Conservation (phyloP, 805 yeast genomes). For the Naumovozyma baii region DNA sequence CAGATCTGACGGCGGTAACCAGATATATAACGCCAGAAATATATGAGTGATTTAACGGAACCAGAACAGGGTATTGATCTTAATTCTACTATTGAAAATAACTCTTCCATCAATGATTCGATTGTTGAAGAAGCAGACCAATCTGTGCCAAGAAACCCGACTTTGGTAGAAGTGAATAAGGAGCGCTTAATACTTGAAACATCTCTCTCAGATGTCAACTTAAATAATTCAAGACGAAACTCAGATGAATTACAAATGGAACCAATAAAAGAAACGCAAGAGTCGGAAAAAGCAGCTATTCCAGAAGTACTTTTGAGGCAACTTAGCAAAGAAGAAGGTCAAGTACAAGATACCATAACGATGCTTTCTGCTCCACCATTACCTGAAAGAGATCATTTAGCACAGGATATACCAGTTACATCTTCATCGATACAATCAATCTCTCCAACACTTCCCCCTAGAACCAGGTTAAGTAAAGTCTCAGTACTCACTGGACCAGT, state of each 20-base stretch:
- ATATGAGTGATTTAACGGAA: too few relatives aligned
- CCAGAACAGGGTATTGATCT: slow-evolving; percentile 1
- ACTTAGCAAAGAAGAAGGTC: not conserved
- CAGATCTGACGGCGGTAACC: too few relatives aligned
- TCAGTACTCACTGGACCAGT: slow-evolving; percentile 19
- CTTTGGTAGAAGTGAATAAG: not conserved
- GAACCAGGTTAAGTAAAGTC: slow-evolving; percentile 4
- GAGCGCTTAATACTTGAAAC: not conserved
- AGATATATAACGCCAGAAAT: too few relatives aligned
- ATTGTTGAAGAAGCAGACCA: not conserved
- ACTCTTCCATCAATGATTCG: not conserved
- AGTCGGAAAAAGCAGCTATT: not conserved
- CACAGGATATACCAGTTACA: not conserved
- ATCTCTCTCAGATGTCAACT: not conserved
- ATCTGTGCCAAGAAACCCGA: too few relatives aligned
- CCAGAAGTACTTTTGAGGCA: not conserved
- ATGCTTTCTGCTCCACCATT: not conserved
- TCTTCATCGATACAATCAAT: slow-evolving; percentile 1
- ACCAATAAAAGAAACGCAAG: not conserved
- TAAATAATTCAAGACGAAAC: not conserved
- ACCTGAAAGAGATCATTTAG: slow-evolving; percentile 1
- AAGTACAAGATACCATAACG: slow-evolving; percentile 7
- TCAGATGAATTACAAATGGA: too few relatives aligned
- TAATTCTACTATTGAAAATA: slow-evolving; percentile 2
- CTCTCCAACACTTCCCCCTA: slow-evolving; percentile 2